These are phyloP conservation scores for Ophiostoma ulmi DNA, from an alignment of 2,329 filamentous ascomycete genomes.

Conservation along the genomic window DNA sequence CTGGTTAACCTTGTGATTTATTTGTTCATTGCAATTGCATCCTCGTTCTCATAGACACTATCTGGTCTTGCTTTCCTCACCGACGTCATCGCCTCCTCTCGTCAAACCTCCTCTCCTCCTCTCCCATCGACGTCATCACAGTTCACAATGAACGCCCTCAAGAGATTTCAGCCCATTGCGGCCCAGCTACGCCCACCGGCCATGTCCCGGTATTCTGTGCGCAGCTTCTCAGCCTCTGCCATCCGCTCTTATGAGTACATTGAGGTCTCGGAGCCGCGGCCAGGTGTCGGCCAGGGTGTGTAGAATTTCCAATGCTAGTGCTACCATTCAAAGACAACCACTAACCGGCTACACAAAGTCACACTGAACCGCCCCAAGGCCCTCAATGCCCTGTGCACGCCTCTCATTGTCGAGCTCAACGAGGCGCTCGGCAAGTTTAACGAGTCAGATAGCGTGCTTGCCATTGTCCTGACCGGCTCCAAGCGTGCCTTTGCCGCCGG, in stretches of 20 bases:
- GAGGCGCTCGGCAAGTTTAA: conserved; percentile 68
- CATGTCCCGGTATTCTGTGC: conserved; percentile 48
- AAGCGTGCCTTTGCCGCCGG: conserved; percentile 89
- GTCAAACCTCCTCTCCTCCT: not conserved
- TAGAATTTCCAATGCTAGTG: not conserved
- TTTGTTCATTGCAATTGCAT: not conserved
- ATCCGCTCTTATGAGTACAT: conserved; percentile 67
- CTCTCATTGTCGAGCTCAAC: conserved; percentile 87
- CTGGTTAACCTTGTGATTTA: not conserved
- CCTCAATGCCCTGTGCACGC: conserved; percentile 86
- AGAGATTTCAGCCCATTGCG: conserved; percentile 56
- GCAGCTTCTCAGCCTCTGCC: conserved; percentile 47
- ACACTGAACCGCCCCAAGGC: conserved; percentile 92
- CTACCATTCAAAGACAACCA: too few species aligned
- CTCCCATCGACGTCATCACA: not conserved
- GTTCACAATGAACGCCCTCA: conserved; percentile 48
- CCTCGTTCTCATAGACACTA: not conserved
- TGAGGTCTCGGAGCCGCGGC: conserved; percentile 72
- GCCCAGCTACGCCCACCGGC: conserved; percentile 54
- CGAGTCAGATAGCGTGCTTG: conserved; percentile 61
- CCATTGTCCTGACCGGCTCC: conserved; percentile 82
- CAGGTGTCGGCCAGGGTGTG: conserved; percentile 85
- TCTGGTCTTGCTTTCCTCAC: not conserved
- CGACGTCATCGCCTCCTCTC: not conserved
- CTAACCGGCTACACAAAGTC: conserved; percentile 50